Evolutionary conservation across 73 alveolate species (phyloP).

Genomic region (Paramecium primaurelia): DNA sequence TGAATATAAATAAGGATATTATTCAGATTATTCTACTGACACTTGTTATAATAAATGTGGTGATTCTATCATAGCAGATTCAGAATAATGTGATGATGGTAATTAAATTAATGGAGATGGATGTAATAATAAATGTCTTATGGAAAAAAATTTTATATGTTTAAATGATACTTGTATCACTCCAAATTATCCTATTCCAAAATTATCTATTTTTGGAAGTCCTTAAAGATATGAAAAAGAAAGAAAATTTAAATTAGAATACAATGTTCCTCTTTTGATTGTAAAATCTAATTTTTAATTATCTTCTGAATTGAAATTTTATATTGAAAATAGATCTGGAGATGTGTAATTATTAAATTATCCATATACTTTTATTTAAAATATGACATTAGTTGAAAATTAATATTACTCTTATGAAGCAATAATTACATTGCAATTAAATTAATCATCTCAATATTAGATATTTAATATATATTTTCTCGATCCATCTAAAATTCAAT

Average conservation of each 20-base stretch:
- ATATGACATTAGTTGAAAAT: background rate
- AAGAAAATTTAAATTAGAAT: background rate
- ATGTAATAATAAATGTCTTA: constrained; percentile 51
- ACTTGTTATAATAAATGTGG: constrained; percentile 70
- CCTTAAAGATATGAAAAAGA: background rate
- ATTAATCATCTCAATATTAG: background rate
- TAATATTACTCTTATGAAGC: background rate
- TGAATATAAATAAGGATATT: background rate
- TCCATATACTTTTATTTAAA: background rate
- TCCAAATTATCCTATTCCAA: background rate
- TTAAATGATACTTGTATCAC: background rate
- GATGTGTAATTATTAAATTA: background rate
- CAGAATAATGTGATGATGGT: constrained; percentile 76
- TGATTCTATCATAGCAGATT: constrained; percentile 55
- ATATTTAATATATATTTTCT: background rate
- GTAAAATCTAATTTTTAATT: background rate
- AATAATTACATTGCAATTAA: background rate
- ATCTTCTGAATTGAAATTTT: background rate
- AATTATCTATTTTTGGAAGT: background rate
- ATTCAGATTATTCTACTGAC: constrained; percentile 4
- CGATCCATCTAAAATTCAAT: background rate
- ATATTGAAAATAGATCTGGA: background rate
- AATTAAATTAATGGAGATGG: constrained; percentile 69
- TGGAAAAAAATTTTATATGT: constrained; percentile 27
- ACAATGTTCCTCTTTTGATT: background rate